Evolutionary conservation across 805 yeast genomes (phyloP), one percentile per base, ranked within the genome.

Genomic region (Candida nemodendra): DNA sequence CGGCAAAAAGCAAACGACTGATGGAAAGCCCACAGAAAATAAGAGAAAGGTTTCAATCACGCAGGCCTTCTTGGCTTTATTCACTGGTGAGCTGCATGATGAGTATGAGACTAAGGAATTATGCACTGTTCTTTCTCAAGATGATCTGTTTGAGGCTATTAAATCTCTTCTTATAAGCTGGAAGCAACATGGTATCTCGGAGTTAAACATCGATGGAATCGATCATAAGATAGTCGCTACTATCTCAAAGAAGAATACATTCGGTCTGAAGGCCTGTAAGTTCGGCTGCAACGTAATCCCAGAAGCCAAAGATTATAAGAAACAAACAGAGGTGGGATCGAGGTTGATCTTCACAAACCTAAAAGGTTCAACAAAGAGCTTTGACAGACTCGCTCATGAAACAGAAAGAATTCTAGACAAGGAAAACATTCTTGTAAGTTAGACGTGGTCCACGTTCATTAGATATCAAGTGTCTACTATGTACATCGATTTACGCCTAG

Each of bases 131-230:
- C 41, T 64, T 16, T 66, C 73, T 9, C 64, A 65, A 41, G 72
- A 65, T 18, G 87, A 83, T 54, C 71, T 83, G 71, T 72, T 75
- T 43, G 76, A 77, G 30, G 87, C 88, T 3, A 62, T 84, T 49
- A 72, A 66, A 54, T 76, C 84, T 30, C 69, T 84, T 38, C 64
- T 84, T 47, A 66, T 61, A 30, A 78, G 82, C 13, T 84, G 93
- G 93, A 72, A 77, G 11, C 77, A 74, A 42, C 82, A 82, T 51
- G 91, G 93, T 7, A 61, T 84, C 50, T 76, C 73, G 47, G 71
- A 77, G 42, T 68, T 84, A 41, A 64, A 61, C 26, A 61, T 74
- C 31, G 72, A 72, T 47, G 64, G 68, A 15, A 59, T 64, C 4
- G 57, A 64, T 5, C 57, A 65, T 50, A 67, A 66, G 22, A 67